Evolutionary conservation across 1,139 yeast species (phyloP).

Genomic region (Zhuliangozyma blackwelliae): DNA sequence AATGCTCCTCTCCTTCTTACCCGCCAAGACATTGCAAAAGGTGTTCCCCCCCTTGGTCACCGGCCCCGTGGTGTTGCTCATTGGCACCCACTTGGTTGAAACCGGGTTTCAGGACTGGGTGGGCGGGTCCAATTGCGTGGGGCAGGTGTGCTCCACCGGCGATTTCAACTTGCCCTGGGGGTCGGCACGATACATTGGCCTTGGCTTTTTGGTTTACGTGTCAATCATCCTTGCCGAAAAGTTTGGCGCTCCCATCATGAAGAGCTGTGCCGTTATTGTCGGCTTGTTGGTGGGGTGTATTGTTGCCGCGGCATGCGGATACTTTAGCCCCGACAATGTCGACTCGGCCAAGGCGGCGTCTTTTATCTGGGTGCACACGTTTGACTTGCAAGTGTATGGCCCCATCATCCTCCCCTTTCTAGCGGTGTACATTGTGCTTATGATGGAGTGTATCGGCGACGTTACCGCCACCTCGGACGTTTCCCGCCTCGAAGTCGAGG

Average conservation of each 20-base stretch:
- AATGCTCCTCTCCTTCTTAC: constrained; percentile 67
- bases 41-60: constrained; percentile 87
- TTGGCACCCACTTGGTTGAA: constrained; percentile 65
- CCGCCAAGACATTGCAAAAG: constrained; percentile 63
- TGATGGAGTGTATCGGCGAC: constrained; percentile 93
- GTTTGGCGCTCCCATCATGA: constrained; percentile 94
- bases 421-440: constrained; percentile 72
- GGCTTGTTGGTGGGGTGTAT: constrained; percentile 86
- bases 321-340: constrained; percentile 52
- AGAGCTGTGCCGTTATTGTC: constrained; percentile 82
- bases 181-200: constrained; percentile 76
- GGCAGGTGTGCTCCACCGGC: constrained; percentile 20
- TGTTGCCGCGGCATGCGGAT: constrained; percentile 87
- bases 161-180: constrained; percentile 58
- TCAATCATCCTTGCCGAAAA: constrained; percentile 72
- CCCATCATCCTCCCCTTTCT: constrained; percentile 81
- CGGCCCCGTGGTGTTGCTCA: constrained; percentile 84
- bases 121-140: constrained; percentile 78
- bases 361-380: constrained; percentile 84
- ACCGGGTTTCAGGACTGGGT: constrained; percentile 81
- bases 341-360: constrained; percentile 77
- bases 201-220: constrained; percentile 77
- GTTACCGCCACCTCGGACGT: constrained; percentile 91
- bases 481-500: constrained; percentile 77
- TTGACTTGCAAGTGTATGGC: constrained; percentile 68